phyloP scores from a whole-genome alignment of 208 protist genomes.

The Zelonia costaricensis region DNA sequence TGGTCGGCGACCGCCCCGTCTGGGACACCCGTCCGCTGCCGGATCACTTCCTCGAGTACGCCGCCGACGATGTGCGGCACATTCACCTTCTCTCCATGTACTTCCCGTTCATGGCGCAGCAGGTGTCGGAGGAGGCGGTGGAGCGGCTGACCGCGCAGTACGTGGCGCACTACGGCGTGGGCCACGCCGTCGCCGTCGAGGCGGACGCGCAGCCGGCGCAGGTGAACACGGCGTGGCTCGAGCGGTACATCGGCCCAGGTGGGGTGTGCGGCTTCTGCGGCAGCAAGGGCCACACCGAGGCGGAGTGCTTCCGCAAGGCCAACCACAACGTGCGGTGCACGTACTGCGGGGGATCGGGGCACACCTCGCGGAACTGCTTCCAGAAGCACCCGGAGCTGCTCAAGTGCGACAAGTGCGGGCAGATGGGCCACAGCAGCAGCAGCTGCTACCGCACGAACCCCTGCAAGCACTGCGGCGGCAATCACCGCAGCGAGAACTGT shows the following conservation, averaged over 20 bases:
- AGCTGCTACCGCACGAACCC: constrained; percentile 86
- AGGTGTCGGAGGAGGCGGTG: constrained; percentile 37
- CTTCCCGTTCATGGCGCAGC: constrained; percentile 23
- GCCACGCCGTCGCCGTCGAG: constrained; percentile 60
- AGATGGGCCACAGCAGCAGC: constrained; percentile 74
- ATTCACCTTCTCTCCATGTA: constrained; percentile 64
- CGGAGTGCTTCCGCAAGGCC: constrained; percentile 87
- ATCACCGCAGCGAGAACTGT: constrained; percentile 85
- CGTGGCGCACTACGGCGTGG: constrained; percentile 73
- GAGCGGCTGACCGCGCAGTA: constrained; percentile 75
- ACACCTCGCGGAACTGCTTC: constrained; percentile 78
- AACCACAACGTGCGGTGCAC: constrained; percentile 36
- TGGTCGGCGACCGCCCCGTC: constrained; percentile 75
- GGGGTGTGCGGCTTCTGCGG: constrained; percentile 81
- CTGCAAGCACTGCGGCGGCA: constrained; percentile 88
- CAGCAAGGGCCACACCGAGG: constrained; percentile 74
- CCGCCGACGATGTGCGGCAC: constrained; percentile 88
- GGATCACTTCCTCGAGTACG: constrained; percentile 87
- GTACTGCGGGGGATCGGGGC: constrained; percentile 78
- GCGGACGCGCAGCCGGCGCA: constrained; percentile 68
- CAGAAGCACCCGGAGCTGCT: constrained; percentile 78
- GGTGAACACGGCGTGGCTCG: constrained; percentile 73
- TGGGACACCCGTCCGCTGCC: constrained; percentile 91
- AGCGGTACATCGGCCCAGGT: constrained; percentile 79
- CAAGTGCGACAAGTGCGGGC: constrained; percentile 85